A percentile compares a stretch with the other conserved stretches of the same genome.
These are phyloP conservation scores for Fusarium sororula DNA, from an alignment of 2,329 filamentous ascomycete species.

Conservation along the genomic window DNA sequence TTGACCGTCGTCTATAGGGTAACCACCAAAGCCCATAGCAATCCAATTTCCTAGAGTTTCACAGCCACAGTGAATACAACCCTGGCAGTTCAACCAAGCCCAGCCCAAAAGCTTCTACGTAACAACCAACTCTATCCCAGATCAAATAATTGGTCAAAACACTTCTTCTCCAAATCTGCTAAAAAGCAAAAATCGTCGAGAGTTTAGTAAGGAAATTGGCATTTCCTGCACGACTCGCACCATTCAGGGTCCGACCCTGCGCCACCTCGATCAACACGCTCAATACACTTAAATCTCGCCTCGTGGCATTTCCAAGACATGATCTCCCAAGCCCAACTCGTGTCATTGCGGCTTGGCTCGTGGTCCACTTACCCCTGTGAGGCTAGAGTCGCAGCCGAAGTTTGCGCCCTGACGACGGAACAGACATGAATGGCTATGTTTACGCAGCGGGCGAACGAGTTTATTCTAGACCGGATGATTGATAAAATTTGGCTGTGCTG, in stretches of 20 bases:
- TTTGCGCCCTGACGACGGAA: constrained; percentile 6
- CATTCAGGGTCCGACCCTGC: neutral
- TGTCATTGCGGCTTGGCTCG: neutral
- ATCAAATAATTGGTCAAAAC: neutral
- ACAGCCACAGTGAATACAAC: neutral
- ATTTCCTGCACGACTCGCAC: neutral
- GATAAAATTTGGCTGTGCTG: neutral
- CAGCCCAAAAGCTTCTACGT: neutral
- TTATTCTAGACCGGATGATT: neutral
- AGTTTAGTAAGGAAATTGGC: neutral
- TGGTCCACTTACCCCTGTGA: constrained; percentile 7
- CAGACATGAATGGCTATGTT: neutral
- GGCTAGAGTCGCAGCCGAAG: neutral
- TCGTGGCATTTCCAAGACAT: neutral
- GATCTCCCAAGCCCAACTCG: neutral
- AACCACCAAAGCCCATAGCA: rapidly evolving
- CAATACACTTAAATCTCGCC: neutral
- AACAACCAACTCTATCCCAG: neutral
- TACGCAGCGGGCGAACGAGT: neutral
- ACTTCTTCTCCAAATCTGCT: neutral
- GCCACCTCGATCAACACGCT: neutral
- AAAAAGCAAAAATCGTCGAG: neutral
- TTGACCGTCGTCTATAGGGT: neutral
- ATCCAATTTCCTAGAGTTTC: neutral
- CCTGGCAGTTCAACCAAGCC: neutral